Conservation (phyloP, 1,284 basidiomycete genomes). For the Ceratobasidium sp. region DNA sequence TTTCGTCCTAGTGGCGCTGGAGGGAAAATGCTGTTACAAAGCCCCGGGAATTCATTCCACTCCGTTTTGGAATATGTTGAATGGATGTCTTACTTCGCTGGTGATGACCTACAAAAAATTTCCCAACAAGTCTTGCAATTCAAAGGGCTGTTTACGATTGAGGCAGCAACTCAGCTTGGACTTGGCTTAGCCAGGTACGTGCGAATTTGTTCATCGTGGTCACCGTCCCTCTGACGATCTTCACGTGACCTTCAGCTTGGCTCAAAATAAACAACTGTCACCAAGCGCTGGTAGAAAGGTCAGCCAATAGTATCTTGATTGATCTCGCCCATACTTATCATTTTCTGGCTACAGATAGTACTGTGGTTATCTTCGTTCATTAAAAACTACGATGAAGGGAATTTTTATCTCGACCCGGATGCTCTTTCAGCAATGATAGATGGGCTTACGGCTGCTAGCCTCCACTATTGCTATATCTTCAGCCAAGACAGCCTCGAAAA, state of each 20-base stretch:
- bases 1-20: neutral
- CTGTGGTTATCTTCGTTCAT: conserved; percentile 21
- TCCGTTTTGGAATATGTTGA: conserved; percentile 2
- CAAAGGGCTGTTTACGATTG: neutral
- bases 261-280: neutral
- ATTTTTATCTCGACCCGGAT: conserved; percentile 5
- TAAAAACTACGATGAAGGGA: neutral
- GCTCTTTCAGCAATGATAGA: neutral
- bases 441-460: conserved; percentile 3
- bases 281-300: neutral
- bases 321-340: neutral
- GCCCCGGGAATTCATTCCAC: neutral
- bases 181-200: conserved; percentile 19
- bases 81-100: conserved; percentile 22
- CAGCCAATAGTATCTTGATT: neutral
- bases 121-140: neutral
- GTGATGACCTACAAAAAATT: neutral
- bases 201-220: neutral
- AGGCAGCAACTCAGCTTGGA: conserved; percentile 1
- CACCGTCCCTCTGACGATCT: too few relatives aligned
- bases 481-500: too few relatives aligned
- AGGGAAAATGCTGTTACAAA: neutral
- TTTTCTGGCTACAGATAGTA: neutral
- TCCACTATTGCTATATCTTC: neutral
- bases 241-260: neutral